Evolutionary conservation across 2,329 filamentous ascomycete genomes (phyloP), one percentile per base, ranked within the genome.

Genomic region (Talaromyces sp.): DNA sequence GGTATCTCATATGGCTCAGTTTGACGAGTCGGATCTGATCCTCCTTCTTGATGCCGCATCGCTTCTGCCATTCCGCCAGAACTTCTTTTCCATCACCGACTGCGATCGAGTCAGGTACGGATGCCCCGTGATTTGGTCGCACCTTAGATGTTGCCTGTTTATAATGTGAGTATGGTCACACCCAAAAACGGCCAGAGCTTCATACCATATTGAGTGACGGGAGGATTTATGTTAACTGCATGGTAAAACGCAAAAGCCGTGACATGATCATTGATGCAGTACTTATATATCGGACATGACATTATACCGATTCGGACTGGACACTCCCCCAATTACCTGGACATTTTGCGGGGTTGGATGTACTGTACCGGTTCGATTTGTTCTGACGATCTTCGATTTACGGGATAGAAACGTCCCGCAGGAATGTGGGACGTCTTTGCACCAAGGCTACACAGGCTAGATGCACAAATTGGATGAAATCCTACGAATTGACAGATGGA

Each of bases 1-100:
- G 82, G 69, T 86, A 86, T 1, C 83, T 78, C 82, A 85, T 84
- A 66, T 85, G 83, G 1, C 78, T 77, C 4, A 85, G 67, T 65
- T 81, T 81, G 6, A 76, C 79, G 22, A 86, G 71, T 65, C 79
- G 77, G 68, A 85, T 78, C 67, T 84, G 82, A 34, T 77, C 73
- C 56, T 75, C 68, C 17, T 71, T 69, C 67, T 84, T 77, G 72
- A 85, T 83, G 17, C 67, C 65, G 19, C 61, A 65, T 58, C 67
- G 66, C 31, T 59, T 38, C 11, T 67, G 61, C 72, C 72, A 74
- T 47, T 59, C 58, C n/a, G 38, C 22, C 36, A 68, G 53, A 2
- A 45, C 56, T 40, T 70, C 67, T 25, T 66, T 64, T 2, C 64
- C 66, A 4, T 67, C 27, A 4, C 70, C 68, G 1, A 70, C 64